Base-by-base conservation (phyloP, 2,329 filamentous ascomycete species). In the Tolypocladium ophioglossoides region DNA sequence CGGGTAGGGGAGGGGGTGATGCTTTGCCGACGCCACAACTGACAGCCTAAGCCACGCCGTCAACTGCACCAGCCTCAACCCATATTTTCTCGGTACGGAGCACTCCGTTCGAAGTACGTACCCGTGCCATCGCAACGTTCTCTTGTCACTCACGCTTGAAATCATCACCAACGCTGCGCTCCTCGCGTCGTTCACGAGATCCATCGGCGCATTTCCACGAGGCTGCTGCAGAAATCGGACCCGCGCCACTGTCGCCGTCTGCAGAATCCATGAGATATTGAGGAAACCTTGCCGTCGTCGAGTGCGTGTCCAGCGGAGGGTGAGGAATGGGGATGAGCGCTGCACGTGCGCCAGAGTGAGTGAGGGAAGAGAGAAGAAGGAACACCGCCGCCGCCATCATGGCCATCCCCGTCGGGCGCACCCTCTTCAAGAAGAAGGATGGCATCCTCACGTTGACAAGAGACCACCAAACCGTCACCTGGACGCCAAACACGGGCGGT, bases 381-480 rank as follows among this genome's bases (percentile, higher is more conserved):
- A 20, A 40, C 22, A 14, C 2, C 14, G 30, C 35, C 50, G 4
- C 53, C 53, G 32, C 39, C 55, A 63, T 52, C 48, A 85, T 86
- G 83, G 73, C 79, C 32, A 69, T 78, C 58, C 83, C 82, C 52
- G 79, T 76, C 62, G 89, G 85, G 56, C 82, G 80, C 58, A 85
- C 87, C 52, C 77, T 85, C 55, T 97, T 94, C 79, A 97, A 96
- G 74, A 99, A 97, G 77, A 94, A 95, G 72, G 89, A 97, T 76
- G 94, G 94, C 68, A 82, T 82, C 57, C 75, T 99, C 64, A 82
- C 83, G 30, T 77, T 97, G 62, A 84, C 87, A 18, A 74, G 79
- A 54, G 89, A 96, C 69, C 78, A 83, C 64, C 82, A 81, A 64
- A 83, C 79, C 39, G 82, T 97, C 57, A 86, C 83, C 68, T 99